Base-by-base conservation (phyloP, 192 early-diverging fungal genomes). In the Funneliformis geosporum region DNA sequence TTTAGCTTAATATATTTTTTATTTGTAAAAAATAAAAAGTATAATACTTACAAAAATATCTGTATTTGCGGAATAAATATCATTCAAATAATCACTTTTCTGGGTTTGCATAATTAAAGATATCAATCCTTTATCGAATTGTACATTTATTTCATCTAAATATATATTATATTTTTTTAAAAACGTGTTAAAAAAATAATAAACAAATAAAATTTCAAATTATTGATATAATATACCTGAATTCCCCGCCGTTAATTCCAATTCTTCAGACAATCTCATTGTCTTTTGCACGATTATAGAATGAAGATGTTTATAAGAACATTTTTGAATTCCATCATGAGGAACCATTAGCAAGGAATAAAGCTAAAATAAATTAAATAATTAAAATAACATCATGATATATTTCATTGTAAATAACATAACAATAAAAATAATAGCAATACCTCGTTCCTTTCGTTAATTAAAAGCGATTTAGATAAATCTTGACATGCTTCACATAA, bases 291-390 rank as follows among this genome's bases (percentile, higher is more conserved):
- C 28, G 23, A 85, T 67, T n/a, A 73, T 60, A 18, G 46, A 43
- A 38, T 80, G 82, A 10, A 86, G 62, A 11, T 86, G 60, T 40
- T 73, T 55, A 73, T 85, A 88, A 3, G 81, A 76, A 46, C 79
- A 71, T 70, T 80, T 85, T 64, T 88, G 87, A 4, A 88, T 60
- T n/a, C 60, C 60, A 55, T 83, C 84, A 62, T 85, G 85, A 9
- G 78, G 71, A 12, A 81, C 40, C n/a, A 68, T 44, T 33, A 86
- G 50, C 5, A 85, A 50, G 0, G 42, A 23, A 67, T 71, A 76
- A 14, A 86, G 18, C 82, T 83, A 81, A 8, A 73, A 21, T 62
- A 64, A 33, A n/a, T n/a, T 6, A 10, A 21, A 10, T 25, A 39
- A 39, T 23, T 23, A n/a, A n/a, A n/a, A 9, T 38, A 16, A 38